Evolutionary conservation across 192 early-diverging fungal genomes (phyloP).

Genomic region (Coemansia sp.): DNA sequence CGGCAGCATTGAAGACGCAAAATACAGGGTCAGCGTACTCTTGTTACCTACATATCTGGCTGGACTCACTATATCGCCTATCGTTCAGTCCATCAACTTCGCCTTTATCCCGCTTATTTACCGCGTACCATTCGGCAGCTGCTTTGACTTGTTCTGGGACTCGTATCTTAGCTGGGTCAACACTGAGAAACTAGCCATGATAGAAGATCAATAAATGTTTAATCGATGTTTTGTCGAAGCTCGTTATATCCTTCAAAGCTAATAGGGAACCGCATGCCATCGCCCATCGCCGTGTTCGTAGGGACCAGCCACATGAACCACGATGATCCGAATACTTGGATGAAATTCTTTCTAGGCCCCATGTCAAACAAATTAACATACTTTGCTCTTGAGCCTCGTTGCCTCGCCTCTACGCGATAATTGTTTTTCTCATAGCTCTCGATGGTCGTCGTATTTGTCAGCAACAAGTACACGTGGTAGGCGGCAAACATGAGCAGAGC

Average conservation of each 20-base stretch:
- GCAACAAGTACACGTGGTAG: constrained; percentile 47
- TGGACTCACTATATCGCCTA: constrained; percentile 67
- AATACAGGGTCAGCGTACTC: constrained; percentile 29
- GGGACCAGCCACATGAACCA: constrained; percentile 65
- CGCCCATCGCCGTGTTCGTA: constrained; percentile 54
- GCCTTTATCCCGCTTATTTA: constrained; percentile 72
- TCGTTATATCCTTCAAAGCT: constrained; percentile 57
- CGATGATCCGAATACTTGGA: constrained; percentile 61
- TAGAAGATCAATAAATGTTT: constrained; percentile 13
- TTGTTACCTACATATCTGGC: constrained; percentile 52
- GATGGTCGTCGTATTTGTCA: constrained; percentile 51
- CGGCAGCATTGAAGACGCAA: constrained; percentile 35
- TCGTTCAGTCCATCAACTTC: constrained; percentile 78
- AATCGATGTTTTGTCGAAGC: constrained; percentile 27
- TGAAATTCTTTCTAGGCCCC: constrained; percentile 55
- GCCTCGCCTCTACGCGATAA: constrained; percentile 12
- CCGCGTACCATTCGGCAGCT: constrained; percentile 75
- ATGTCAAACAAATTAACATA: constrained; percentile 56
- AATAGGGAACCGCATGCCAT: constrained; percentile 60
- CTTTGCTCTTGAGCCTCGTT: constrained; percentile 4
- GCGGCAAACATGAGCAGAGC: constrained; percentile 37
- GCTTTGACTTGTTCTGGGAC: constrained; percentile 77
- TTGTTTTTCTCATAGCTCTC: constrained; percentile 49
- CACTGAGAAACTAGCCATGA: constrained; percentile 52
- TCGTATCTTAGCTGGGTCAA: constrained; percentile 78